These are phyloP conservation scores for Neocallimastix lanati DNA, from an alignment of 192 early-diverging fungal genomes.

Conservation along the genomic window DNA sequence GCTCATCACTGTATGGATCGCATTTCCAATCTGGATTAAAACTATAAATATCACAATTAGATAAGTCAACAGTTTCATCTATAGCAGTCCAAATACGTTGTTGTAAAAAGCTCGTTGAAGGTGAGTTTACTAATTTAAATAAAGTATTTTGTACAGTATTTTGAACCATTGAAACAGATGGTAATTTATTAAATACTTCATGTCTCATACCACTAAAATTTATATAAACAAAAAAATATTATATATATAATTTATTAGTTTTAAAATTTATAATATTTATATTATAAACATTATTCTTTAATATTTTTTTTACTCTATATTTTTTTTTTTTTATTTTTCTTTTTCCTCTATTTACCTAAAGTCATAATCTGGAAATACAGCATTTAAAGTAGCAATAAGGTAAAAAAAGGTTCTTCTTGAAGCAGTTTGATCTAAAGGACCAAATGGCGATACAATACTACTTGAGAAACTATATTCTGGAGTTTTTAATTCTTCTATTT, in stretches of 20 bases:
- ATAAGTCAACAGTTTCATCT: conserved; percentile 63
- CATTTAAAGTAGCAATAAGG: conserved; percentile 85
- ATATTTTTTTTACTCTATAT: too few species aligned
- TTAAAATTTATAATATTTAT: too few species aligned
- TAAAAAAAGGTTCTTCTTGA: conserved; percentile 83
- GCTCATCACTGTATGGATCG: conserved; percentile 84
- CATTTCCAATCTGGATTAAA: conserved; percentile 72
- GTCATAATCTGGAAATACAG: conserved; percentile 91
- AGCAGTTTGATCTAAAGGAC: conserved; percentile 66
- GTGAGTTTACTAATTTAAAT: conserved; percentile 58
- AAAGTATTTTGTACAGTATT: conserved; percentile 75
- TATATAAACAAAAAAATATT: too few species aligned
- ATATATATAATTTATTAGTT: too few species aligned
- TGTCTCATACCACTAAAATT: conserved; percentile 60
- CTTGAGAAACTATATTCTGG: conserved; percentile 24
- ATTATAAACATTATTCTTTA: background rate
- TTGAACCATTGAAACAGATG: conserved; percentile 46
- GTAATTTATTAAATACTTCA: conserved; percentile 59
- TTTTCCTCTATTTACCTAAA: conserved; percentile 48
- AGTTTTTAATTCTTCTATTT: conserved; percentile 29
- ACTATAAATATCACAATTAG: conserved; percentile 76
- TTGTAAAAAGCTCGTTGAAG: conserved; percentile 32
- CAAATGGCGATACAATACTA: conserved; percentile 63
- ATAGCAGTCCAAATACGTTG: conserved; percentile 67
- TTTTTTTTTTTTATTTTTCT: too few species aligned